Evolutionary conservation across 805 yeast genomes (phyloP).

Genomic region (Millerago galiae): DNA sequence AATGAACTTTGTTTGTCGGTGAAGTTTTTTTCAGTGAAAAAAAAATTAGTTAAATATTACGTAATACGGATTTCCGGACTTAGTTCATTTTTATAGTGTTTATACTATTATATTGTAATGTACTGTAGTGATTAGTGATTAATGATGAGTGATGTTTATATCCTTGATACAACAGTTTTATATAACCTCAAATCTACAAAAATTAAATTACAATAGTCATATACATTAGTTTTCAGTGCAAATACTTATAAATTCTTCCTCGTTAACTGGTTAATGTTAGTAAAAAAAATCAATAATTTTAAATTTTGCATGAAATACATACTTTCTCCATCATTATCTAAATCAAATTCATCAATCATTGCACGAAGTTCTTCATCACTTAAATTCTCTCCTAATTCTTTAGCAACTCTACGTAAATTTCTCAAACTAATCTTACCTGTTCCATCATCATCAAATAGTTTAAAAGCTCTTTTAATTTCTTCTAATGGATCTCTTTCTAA

Average conservation of each 20-base stretch:
- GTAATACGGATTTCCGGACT: too few relatives aligned
- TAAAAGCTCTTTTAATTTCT: constrained; percentile 86
- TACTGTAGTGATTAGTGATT: too few relatives aligned
- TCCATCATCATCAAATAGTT: constrained; percentile 77
- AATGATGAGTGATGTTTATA: too few relatives aligned
- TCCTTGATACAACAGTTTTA: too few relatives aligned
- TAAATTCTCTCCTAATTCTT: constrained; percentile 85
- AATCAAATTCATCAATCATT: constrained; percentile 96
- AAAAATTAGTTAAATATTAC: neutral
- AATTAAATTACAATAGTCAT: neutral
- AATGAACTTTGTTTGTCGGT: neutral
- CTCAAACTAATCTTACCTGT: constrained; percentile 82
- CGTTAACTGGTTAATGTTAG: constrained; percentile 39
- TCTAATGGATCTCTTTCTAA: constrained; percentile 86
- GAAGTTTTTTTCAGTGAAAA: neutral
- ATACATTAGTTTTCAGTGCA: constrained; percentile 61
- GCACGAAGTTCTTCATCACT: constrained; percentile 91
- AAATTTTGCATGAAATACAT: too few relatives aligned
- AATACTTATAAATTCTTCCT: constrained; percentile 83
- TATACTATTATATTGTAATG: too few relatives aligned
- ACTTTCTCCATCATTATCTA: constrained; percentile 91
- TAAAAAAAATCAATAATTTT: constrained; percentile 24
- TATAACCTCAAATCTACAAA: too few relatives aligned
- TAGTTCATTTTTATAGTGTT: too few relatives aligned
- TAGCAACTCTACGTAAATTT: constrained; percentile 82